Percentiles rank a stretch among this genome's conserved stretches.
phyloP scores from a whole-genome alignment of 441 rosid genomes.

The Viola pubescens region DNA sequence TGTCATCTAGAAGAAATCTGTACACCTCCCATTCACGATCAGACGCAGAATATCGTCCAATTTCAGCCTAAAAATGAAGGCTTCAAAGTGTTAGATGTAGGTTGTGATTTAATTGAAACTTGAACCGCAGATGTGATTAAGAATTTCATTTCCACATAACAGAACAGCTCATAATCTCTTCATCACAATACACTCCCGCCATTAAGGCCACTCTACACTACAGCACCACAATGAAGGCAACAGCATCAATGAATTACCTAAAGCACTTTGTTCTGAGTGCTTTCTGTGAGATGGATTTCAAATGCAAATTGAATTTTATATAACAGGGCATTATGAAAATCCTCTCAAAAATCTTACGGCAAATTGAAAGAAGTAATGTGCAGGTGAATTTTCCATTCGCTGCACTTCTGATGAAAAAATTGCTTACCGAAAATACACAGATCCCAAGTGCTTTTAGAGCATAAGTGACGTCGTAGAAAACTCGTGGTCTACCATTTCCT shows the following conservation, averaged over 20 bases:
- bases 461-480: slow-evolving; percentile 69
- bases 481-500: slow-evolving; percentile 74
- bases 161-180: background rate
- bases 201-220: too few species aligned
- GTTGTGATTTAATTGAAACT: background rate
- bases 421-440: slow-evolving; percentile 72
- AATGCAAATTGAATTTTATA: too few species aligned
- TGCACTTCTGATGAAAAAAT: background rate
- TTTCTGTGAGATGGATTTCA: background rate
- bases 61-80: slow-evolving; percentile 50
- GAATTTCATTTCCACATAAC: slow-evolving; percentile 3
- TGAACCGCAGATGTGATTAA: background rate
- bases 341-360: background rate
- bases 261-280: background rate
- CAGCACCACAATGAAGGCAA: background rate
- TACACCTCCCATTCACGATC: slow-evolving; percentile 73
- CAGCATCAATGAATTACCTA: background rate
- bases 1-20: slow-evolving; percentile 69
- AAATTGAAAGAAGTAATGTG: slow-evolving; percentile 9
- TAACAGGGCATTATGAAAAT: background rate
- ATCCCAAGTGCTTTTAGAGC: slow-evolving; percentile 65
- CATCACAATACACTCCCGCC: background rate
- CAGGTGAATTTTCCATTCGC: slow-evolving; percentile 2
- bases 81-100: slow-evolving; percentile 1
- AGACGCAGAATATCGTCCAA: slow-evolving; percentile 45